Conservation (phyloP, 805 yeast species). For the Candida sithepensis region DNA sequence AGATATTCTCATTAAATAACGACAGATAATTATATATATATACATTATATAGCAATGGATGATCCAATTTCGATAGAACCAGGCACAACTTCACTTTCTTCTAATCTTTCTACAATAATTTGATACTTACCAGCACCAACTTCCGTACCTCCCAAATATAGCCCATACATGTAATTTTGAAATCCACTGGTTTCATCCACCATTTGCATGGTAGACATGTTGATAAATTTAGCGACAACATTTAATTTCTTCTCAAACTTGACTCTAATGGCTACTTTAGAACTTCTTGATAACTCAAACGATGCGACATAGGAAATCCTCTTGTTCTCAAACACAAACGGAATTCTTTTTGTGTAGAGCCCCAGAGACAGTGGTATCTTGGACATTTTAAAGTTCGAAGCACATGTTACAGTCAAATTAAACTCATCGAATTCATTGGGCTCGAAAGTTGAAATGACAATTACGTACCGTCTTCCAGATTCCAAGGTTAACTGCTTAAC, state of each 20-base stretch:
- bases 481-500: slow-evolving; percentile 22
- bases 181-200: neutral
- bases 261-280: slow-evolving; percentile 4
- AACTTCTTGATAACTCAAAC: slow-evolving; percentile 8
- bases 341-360: slow-evolving; percentile 4
- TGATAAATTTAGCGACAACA: neutral
- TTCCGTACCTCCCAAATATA: slow-evolving; percentile 3
- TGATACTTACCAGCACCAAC: slow-evolving; percentile 1
- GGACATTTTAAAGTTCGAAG: slow-evolving; percentile 1
- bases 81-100: neutral
- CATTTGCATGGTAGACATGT: neutral
- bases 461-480: slow-evolving; percentile 38
- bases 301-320: neutral
- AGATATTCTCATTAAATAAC: neutral
- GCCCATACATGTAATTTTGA: neutral
- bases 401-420: slow-evolving; percentile 30
- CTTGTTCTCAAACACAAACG: neutral
- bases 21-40: neutral
- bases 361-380: slow-evolving; percentile 12
- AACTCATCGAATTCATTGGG: slow-evolving; percentile 29
- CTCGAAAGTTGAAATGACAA: slow-evolving; percentile 46
- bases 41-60: neutral
- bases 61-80: slow-evolving; percentile 3
- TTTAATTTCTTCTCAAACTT: neutral
- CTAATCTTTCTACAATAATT: slow-evolving; percentile 1